Conservation (phyloP, 495 filamentous ascomycete genomes). For the Neurospora sp. region DNA sequence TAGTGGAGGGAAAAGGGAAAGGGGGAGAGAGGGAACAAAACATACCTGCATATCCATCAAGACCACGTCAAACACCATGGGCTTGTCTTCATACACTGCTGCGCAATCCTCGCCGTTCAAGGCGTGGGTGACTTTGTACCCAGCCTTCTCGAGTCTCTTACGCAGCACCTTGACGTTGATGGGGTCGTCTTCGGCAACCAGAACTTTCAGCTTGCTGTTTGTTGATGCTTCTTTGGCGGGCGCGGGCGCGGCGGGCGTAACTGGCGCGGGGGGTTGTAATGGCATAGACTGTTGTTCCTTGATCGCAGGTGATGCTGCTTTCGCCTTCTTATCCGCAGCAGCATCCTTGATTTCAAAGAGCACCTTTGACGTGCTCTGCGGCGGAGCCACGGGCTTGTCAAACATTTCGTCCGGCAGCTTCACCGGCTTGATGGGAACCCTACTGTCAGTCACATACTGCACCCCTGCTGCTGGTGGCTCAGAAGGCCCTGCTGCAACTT, state of each 20-base stretch:
- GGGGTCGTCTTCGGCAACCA: constrained; percentile 89
- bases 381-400: constrained; percentile 7
- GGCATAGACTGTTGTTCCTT: not conserved
- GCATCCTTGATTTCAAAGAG: constrained; percentile 23
- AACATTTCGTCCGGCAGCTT: constrained; percentile 29
- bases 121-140: constrained; percentile 62
- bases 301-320: not conserved
- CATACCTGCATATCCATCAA: constrained; percentile 93
- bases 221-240: not conserved
- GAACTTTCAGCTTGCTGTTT: constrained; percentile 44
- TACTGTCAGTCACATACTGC: constrained; percentile 22
- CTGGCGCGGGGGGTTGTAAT: not conserved
- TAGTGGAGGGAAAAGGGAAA: not conserved
- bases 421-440: constrained; percentile 29
- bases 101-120: constrained; percentile 86
- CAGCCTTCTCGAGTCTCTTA: constrained; percentile 73
- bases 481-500: not conserved
- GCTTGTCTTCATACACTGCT: constrained; percentile 49
- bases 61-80: constrained; percentile 62
- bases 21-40: not conserved
- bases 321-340: not conserved
- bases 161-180: constrained; percentile 81
- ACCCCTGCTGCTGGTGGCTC: constrained; percentile 8
- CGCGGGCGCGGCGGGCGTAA: not conserved
- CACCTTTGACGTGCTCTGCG: constrained; percentile 17